phyloP scores from a whole-genome alignment of 2,329 filamentous ascomycete species.

The Sclerotinia sclerotiorum region DNA sequence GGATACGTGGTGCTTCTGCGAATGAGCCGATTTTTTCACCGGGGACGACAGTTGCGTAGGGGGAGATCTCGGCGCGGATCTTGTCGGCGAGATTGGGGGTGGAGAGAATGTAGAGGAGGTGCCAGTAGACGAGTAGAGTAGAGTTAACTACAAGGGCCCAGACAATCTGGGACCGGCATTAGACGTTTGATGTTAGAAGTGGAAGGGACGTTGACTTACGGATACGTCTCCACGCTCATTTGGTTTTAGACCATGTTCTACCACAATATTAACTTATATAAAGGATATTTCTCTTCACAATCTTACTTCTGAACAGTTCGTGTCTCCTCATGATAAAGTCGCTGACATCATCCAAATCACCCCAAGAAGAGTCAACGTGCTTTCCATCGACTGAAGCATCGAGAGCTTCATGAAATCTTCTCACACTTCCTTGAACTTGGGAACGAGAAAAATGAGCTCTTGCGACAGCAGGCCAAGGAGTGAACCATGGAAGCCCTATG shows the following conservation, averaged over 20 bases:
- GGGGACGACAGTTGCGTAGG: slow-evolving; percentile 44
- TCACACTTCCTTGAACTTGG: slow-evolving; percentile 44
- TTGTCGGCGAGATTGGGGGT: slow-evolving; percentile 44
- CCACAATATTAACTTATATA: slow-evolving; percentile 23
- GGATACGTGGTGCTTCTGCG: slow-evolving; percentile 42
- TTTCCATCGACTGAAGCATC: slow-evolving; percentile 45
- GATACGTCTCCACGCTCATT: slow-evolving; percentile 47
- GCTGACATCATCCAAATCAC: slow-evolving; percentile 50
- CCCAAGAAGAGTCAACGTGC: slow-evolving; percentile 45
- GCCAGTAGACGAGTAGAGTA: slow-evolving; percentile 53
- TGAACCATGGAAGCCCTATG: slow-evolving; percentile 55
- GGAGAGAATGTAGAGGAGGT: slow-evolving; percentile 48
- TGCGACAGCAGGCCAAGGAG: slow-evolving; percentile 52
- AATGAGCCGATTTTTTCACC: slow-evolving; percentile 36
- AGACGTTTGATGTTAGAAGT: not conserved
- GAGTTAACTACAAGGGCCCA: slow-evolving; percentile 57
- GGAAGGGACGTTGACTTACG: slow-evolving; percentile 27
- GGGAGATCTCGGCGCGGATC: slow-evolving; percentile 48
- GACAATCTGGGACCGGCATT: slow-evolving; percentile 42
- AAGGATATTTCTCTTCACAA: slow-evolving; percentile 30
- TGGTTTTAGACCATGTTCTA: slow-evolving; percentile 11
- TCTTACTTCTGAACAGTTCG: slow-evolving; percentile 42
- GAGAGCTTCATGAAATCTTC: slow-evolving; percentile 46
- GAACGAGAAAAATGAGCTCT: slow-evolving; percentile 49
- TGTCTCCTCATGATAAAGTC: slow-evolving; percentile 47